Percentiles rank a stretch among this genome's conserved stretches.
phyloP scores from a whole-genome alignment of 257 asterid species.

The Gardenia jasminoides region DNA sequence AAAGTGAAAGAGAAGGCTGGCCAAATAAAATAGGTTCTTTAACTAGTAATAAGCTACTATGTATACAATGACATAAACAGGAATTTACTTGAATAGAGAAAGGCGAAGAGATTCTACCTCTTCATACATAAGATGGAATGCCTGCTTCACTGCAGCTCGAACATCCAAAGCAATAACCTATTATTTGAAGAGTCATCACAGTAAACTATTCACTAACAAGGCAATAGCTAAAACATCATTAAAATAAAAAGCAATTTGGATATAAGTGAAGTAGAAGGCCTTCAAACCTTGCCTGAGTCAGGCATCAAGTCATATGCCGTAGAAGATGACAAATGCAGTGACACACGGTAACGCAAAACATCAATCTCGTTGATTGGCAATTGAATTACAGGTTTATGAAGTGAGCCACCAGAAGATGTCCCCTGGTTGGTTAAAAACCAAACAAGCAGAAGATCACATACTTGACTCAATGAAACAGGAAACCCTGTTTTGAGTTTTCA shows the following conservation, averaged over 20 bases:
- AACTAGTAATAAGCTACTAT: too few species aligned
- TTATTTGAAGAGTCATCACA: constrained; percentile 14
- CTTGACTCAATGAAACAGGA: constrained; percentile 5
- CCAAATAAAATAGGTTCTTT: not conserved
- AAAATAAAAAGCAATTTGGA: not conserved
- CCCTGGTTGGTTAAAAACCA: constrained; percentile 37
- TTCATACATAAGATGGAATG: constrained; percentile 57
- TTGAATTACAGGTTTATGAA: constrained; percentile 25
- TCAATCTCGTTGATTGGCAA: constrained; percentile 35
- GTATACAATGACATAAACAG: not conserved
- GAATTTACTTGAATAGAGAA: not conserved
- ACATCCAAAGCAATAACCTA: constrained; percentile 54
- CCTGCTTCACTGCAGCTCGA: constrained; percentile 52
- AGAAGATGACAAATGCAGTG: constrained; percentile 46
- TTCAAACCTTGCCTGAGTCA: constrained; percentile 67
- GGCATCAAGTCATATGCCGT: constrained; percentile 61
- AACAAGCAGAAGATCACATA: constrained; percentile 4
- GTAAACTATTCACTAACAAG: not conserved
- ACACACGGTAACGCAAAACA: constrained; percentile 45
- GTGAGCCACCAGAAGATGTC: constrained; percentile 34
- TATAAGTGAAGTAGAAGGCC: constrained; percentile 13
- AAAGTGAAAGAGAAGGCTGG: not conserved
- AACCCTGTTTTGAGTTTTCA: not conserved
- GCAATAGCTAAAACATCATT: not conserved
- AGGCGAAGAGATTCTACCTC: constrained; percentile 35